Base-by-base conservation (phyloP, 805 yeast species). In the Monosporozyma servazzii region DNA sequence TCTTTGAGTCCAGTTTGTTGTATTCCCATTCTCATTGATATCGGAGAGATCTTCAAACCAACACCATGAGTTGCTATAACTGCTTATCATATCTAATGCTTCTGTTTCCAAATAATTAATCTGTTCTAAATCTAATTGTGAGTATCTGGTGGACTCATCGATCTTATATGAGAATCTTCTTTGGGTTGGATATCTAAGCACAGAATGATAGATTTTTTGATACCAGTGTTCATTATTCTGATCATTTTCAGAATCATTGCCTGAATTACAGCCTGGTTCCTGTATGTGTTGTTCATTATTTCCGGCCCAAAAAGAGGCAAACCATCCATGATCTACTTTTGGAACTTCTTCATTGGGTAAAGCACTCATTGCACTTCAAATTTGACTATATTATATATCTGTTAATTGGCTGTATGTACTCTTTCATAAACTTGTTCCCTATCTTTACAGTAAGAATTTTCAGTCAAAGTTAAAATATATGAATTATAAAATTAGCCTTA, bases 11-110 rank as follows among this genome's bases (percentile, higher is more conserved):
- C 41, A 55, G 47, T 48, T 50, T 39, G 45, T 52, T 30, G 40
- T 47, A 49, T 42, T 57, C 37, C 25, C 48, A 15, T 42, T 51
- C 10, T 53, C 44, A 21, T 23, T 27, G n/a, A 54, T 25, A 15
- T 51, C n/a, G 1, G 63, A 53, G n/a, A 60, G 46, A 23, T 61
- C 61, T 50, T 62, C 63, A 50, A 54, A 63, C 70, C 70, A 66
- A 45, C 67, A 62, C 69, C 69, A 66, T 10, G 69, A 49, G 46
- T 54, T 55, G 1, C 52, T 48, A 37, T 56, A 59, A 43, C 55
- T 57, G 29, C 51, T 48, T 4, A 64, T 61, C 3, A 54, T 54
- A 18, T 57, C 58, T 13, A 51, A 52, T 3, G 68, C 63, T 45
- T 66, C 69, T 13, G 48, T 52, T 44, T 60, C 62, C 18, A 66